Base-by-base conservation (phyloP, 805 yeast species). In the Spathaspora sp. region DNA sequence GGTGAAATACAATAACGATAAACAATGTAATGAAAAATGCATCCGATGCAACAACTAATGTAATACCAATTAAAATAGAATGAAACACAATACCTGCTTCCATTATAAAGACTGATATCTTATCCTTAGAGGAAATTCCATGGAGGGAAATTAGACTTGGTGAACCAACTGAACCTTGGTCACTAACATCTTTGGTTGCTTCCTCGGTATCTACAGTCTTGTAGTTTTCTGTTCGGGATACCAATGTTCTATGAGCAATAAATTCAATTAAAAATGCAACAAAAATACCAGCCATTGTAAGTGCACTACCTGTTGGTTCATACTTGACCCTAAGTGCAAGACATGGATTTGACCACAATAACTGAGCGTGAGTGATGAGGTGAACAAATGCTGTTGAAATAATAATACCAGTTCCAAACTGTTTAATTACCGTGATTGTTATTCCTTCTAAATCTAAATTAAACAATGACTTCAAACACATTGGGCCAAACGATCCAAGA, bases 361-460 rank as follows among this genome's bases (percentile, higher is more conserved):
- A 53, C 12, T 48, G 51, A 0, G 70, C 67, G 51, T 65, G 69
- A 31, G 68, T 62, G 48, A 66, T 49, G 31, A 68, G 57, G 49
- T 68, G 72, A 12, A 68, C 66, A 48, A 68, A 64, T 0, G 68
- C 72, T 12, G 72, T 67, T 6, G 71, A 63, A 16, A 67, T 58
- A 19, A 67, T 58, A 20, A 68, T 60, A 10, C 72, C 72, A 8
- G 70, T 62, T 44, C 72, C 70, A 49, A 68, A 66, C 46, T 63
- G 64, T 49, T 58, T 60, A 32, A 58, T 28, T 19, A 56, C 42
- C 5, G 48, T 52, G 23, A 59, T 46, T 3, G 58, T 42, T 14
- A 49, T 48, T 17, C 56, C 54, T 18, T 60, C 60, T 2, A 51
- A 40, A 5, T 52, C 44, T 23, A 60, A 45, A 28, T 60, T 56